phyloP scores from a whole-genome alignment of 768 basidiomycete genomes.

The Tulasnella sp. region DNA sequence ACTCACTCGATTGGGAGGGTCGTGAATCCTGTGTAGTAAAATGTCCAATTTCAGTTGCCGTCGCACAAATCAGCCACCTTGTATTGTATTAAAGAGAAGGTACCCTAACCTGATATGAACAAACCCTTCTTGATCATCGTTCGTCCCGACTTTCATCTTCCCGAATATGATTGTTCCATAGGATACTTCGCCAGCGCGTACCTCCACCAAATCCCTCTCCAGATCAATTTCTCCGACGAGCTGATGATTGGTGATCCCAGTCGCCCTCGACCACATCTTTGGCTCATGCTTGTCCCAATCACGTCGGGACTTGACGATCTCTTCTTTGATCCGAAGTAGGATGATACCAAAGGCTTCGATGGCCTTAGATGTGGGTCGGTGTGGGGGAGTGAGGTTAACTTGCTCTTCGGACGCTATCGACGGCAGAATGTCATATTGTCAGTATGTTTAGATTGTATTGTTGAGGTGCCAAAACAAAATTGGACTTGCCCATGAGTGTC shows the following conservation, averaged over 20 bases:
- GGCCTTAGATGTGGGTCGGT: constrained; percentile 49
- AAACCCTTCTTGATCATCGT: constrained; percentile 53
- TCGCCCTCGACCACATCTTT: constrained; percentile 58
- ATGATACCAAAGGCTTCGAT: constrained; percentile 54
- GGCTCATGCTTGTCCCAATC: constrained; percentile 67
- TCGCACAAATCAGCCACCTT: neutral
- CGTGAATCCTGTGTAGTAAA: constrained; percentile 48
- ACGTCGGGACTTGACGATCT: constrained; percentile 53
- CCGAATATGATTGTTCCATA: constrained; percentile 67
- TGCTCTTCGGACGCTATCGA: constrained; percentile 54
- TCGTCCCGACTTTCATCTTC: constrained; percentile 60
- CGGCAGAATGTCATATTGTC: no score
- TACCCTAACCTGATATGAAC: constrained; percentile 61
- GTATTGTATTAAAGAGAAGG: no score
- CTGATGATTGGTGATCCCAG: constrained; percentile 39
- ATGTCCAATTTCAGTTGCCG: constrained; percentile 4
- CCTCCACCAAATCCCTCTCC: constrained; percentile 34
- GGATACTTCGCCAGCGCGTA: constrained; percentile 47
- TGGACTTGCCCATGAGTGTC: no score
- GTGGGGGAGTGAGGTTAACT: constrained; percentile 47
- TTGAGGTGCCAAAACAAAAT: no score
- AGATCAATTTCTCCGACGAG: constrained; percentile 26
- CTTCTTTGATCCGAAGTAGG: constrained; percentile 47
- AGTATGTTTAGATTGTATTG: no score
- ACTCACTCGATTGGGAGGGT: no score